Percentiles rank a stretch among this genome's conserved stretches.
Evolutionary conservation across 2,329 filamentous ascomycete genomes (phyloP).

Genomic region (Talaromyces sp.): DNA sequence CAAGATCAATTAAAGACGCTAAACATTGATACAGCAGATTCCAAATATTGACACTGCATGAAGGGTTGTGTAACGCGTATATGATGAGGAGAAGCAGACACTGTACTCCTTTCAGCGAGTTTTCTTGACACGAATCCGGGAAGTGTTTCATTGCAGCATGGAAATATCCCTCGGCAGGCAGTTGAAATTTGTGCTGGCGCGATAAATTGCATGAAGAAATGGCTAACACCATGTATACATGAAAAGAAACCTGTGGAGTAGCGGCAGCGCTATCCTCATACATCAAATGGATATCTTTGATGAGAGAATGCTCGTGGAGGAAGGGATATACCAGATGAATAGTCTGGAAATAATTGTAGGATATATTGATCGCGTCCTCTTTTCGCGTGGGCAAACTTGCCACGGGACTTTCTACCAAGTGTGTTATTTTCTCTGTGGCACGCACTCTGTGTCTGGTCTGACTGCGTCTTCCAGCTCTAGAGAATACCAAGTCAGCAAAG

Average conservation of each 20-base stretch:
- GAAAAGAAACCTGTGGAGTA: constrained; percentile 36
- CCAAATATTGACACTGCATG: constrained; percentile 47
- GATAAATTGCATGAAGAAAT: constrained; percentile 44
- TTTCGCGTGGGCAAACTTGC: constrained; percentile 22
- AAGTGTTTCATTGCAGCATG: constrained; percentile 44
- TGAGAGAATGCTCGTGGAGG: constrained; percentile 41
- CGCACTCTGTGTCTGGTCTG: background rate
- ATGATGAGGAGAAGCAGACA: constrained; percentile 40
- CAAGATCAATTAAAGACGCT: constrained; percentile 46
- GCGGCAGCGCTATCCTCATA: constrained; percentile 24
- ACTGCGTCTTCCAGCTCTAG: constrained; percentile 23
- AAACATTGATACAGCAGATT: constrained; percentile 52
- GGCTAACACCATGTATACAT: constrained; percentile 50
- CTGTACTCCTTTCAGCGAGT: constrained; percentile 46
- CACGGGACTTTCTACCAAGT: background rate
- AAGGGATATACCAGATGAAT: constrained; percentile 48
- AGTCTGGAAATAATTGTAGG: constrained; percentile 43
- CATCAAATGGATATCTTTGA: constrained; percentile 27
- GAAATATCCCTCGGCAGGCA: constrained; percentile 47
- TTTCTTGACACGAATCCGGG: constrained; percentile 43
- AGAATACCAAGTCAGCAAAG: constrained; percentile 45
- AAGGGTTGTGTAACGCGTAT: constrained; percentile 48
- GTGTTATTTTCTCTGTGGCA: background rate
- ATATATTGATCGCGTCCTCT: constrained; percentile 38
- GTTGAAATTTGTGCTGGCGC: constrained; percentile 36